Percentiles rank a stretch among this genome's conserved stretches.
Conservation (phyloP, 352 stramenopile species). For the Globisporangium paroecandrum region DNA sequence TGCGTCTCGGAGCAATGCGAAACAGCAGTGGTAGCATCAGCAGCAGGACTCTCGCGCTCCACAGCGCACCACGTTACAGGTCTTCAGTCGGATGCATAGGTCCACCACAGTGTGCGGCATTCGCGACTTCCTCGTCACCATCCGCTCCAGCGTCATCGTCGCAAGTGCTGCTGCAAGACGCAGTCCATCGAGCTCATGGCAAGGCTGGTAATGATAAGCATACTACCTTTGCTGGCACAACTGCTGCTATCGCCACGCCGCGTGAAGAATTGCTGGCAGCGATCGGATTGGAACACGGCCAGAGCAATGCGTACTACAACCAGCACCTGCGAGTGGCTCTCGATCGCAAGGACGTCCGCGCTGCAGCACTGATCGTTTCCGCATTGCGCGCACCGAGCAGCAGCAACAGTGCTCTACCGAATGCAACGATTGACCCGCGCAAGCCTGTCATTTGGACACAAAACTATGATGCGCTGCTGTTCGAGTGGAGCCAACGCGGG, state of each 20-base stretch:
- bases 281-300: slow-evolving; percentile 12
- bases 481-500: slow-evolving; percentile 34
- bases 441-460: slow-evolving; percentile 31
- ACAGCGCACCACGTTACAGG: neutral
- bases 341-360: slow-evolving; percentile 25
- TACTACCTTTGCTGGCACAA: neutral
- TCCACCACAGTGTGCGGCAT: slow-evolving; percentile 1
- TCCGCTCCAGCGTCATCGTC: neutral
- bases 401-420: slow-evolving; percentile 15
- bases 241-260: neutral
- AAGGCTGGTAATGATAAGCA: neutral
- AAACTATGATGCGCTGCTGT: slow-evolving; percentile 62
- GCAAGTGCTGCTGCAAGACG: slow-evolving; percentile 3
- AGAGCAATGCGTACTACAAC: slow-evolving; percentile 49
- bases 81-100: neutral
- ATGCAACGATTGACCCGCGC: slow-evolving; percentile 11
- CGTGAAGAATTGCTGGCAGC: slow-evolving; percentile 6
- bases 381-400: slow-evolving; percentile 1
- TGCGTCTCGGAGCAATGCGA: neutral
- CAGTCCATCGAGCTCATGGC: neutral
- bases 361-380: slow-evolving; percentile 25
- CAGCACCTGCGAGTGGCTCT: slow-evolving; percentile 30
- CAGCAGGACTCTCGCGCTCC: neutral
- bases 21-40: neutral
- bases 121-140: slow-evolving; percentile 1